phyloP scores from a whole-genome alignment of 108 stramenopile species.

The Cyclotella kingstonii region DNA sequence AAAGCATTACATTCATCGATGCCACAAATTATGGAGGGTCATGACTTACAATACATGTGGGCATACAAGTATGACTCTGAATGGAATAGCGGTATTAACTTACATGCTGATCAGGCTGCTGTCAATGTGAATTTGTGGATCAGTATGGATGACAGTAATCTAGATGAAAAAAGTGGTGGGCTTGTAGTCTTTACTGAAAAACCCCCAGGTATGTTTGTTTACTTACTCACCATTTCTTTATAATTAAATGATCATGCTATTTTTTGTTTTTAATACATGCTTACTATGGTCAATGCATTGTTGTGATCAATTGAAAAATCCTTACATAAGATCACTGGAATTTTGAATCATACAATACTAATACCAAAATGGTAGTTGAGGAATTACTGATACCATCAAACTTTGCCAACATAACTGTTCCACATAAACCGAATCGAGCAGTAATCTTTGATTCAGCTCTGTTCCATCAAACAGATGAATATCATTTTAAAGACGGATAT shows the following conservation, averaged over 20 bases:
- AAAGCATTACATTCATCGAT: conserved; percentile 47
- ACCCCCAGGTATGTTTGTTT: conserved; percentile 42
- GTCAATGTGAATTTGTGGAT: conserved; percentile 86
- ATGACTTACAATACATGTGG: conserved; percentile 65
- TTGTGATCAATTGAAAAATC: too few relatives aligned
- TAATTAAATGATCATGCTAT: not conserved
- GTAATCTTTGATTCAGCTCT: conserved; percentile 83
- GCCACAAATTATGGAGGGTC: conserved; percentile 56
- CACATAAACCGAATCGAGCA: conserved; percentile 71
- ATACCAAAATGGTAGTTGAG: conserved; percentile 53
- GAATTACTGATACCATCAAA: conserved; percentile 49
- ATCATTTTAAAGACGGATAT: conserved; percentile 64
- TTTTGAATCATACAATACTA: conserved; percentile 59
- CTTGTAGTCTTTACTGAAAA: conserved; percentile 74
- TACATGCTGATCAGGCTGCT: conserved; percentile 79
- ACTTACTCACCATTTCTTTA: too few relatives aligned
- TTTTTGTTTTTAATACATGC: not conserved
- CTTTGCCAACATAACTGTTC: conserved; percentile 74
- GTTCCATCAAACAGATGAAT: conserved; percentile 75
- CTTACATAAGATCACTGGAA: conserved; percentile 43
- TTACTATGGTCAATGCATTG: too few relatives aligned
- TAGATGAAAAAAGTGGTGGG: conserved; percentile 65
- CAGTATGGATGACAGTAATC: conserved; percentile 69
- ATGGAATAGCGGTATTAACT: conserved; percentile 57
- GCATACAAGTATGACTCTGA: conserved; percentile 68